Conservation (phyloP, 148 eudicot species). For the Camellia sinensis region DNA sequence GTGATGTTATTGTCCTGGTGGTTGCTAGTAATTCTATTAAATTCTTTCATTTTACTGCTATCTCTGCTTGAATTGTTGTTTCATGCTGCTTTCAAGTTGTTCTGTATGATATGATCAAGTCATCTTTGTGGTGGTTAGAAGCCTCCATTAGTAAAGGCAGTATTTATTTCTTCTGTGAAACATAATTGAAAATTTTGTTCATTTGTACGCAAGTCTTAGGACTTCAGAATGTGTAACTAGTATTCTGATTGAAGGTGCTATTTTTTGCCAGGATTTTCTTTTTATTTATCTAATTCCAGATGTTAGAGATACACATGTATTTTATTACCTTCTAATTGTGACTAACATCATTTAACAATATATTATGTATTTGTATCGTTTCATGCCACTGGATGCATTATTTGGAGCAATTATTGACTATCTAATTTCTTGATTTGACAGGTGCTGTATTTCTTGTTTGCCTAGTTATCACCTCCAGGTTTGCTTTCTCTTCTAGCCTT, state of each 20-base stretch:
- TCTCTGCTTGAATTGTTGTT: background rate
- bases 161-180: conserved; percentile 7
- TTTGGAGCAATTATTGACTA: background rate
- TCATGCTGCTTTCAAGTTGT: background rate
- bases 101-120: background rate
- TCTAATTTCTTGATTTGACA: conserved; percentile 28
- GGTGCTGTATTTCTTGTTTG: conserved; percentile 69
- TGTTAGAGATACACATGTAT: background rate
- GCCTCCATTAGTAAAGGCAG: background rate
- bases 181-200: background rate
- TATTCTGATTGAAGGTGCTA: conserved; percentile 1
- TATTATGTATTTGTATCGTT: background rate
- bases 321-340: background rate
- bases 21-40: background rate
- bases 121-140: background rate
- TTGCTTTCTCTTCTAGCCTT: conserved; percentile 5
- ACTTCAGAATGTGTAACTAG: background rate
- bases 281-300: background rate
- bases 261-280: background rate
- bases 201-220: background rate
- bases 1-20: background rate
- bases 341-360: background rate
- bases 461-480: conserved; percentile 62
- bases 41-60: too few relatives aligned
- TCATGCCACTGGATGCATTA: conserved; percentile 1